Evolutionary conservation across 140 eudicot genomes (phyloP).

Genomic region (Senecio squalidus): DNA sequence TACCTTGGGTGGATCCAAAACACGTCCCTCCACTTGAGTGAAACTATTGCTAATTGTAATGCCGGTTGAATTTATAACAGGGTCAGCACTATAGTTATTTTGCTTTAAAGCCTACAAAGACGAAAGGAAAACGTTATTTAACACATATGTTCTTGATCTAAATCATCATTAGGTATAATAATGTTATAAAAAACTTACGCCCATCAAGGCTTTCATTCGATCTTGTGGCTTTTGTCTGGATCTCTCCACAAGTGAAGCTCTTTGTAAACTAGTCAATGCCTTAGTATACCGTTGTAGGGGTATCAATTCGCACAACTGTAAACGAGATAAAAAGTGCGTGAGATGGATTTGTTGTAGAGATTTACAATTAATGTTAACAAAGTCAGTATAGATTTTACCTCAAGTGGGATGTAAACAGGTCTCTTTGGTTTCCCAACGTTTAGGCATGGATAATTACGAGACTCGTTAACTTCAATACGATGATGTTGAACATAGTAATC

Average conservation of each 20-base stretch:
- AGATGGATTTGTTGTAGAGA: not conserved
- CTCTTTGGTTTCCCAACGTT: slow-evolving; percentile 70
- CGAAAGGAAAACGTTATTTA: not conserved
- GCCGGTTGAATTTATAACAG: slow-evolving; percentile 60
- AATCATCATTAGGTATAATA: not conserved
- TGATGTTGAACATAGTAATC: slow-evolving; percentile 53
- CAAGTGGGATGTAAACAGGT: slow-evolving; percentile 63
- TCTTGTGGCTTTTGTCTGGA: slow-evolving; percentile 82
- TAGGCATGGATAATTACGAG: slow-evolving; percentile 64
- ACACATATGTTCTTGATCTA: not conserved
- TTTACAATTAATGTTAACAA: not conserved
- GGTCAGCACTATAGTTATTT: slow-evolving; percentile 48
- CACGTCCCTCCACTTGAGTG: slow-evolving; percentile 56
- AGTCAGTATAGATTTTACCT: slow-evolving; percentile 36
- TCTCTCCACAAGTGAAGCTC: slow-evolving; percentile 62
- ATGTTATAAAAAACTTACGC: slow-evolving; percentile 28
- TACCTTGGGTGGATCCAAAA: slow-evolving; percentile 64
- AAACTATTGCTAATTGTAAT: slow-evolving; percentile 40
- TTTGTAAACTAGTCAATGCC: slow-evolving; percentile 47
- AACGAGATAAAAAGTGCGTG: not conserved
- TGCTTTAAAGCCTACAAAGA: slow-evolving; percentile 36
- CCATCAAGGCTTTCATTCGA: slow-evolving; percentile 44
- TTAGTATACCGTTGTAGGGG: slow-evolving; percentile 75
- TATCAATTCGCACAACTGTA: slow-evolving; percentile 51
- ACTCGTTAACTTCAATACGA: slow-evolving; percentile 17